Evolutionary conservation across 148 eudicot genomes (phyloP).

Genomic region (Amaranthus cruentus): DNA sequence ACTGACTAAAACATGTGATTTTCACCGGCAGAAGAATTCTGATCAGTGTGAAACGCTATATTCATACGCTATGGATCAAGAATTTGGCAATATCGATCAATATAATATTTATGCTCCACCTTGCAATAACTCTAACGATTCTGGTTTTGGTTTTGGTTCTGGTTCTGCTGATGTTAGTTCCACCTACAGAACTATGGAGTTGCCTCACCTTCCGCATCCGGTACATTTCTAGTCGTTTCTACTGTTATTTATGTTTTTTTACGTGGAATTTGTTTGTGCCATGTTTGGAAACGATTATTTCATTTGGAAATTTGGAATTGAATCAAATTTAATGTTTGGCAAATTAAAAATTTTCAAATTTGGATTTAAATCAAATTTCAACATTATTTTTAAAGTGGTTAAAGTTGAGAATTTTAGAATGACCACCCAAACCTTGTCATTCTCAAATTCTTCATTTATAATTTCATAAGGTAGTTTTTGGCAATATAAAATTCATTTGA

Average conservation of each 20-base stretch:
- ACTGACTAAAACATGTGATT: conserved; percentile 73
- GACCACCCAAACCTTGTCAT: no score
- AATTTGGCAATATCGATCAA: conserved; percentile 90
- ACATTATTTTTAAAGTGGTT: no score
- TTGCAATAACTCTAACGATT: conserved; percentile 60
- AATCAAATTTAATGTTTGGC: no score
- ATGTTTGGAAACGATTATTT: no score
- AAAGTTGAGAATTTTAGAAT: no score
- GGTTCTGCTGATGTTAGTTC: neutral
- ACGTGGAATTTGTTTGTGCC: no score
- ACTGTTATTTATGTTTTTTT: neutral
- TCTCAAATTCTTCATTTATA: no score
- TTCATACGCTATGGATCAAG: conserved; percentile 84
- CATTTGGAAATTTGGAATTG: no score
- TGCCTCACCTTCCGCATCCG: conserved; percentile 66
- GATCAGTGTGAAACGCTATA: conserved; percentile 79
- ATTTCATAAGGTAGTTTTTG: no score
- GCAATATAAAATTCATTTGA: no score
- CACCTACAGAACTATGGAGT: conserved; percentile 42
- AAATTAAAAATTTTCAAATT: no score
- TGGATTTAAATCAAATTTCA: no score
- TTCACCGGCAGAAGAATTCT: conserved; percentile 68
- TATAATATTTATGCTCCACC: conserved; percentile 93
- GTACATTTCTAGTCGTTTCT: conserved; percentile 26
- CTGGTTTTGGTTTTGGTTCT: neutral